Conservation (phyloP, 2,329 filamentous ascomycete genomes). For the Sordariomycetes sp. region DNA sequence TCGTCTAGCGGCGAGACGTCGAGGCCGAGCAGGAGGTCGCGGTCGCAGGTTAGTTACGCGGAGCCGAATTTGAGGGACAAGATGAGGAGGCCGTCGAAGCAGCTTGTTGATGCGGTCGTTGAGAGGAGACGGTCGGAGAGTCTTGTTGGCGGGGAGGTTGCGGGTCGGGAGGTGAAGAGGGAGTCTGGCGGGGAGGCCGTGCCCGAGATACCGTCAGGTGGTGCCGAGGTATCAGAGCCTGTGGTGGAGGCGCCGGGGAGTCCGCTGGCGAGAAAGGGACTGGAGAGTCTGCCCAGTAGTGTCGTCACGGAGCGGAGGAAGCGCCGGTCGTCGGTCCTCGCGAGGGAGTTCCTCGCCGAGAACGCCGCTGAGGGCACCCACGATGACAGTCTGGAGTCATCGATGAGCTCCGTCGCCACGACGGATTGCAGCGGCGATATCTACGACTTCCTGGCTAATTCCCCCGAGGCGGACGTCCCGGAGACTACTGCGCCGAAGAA, state of each 20-base stretch:
- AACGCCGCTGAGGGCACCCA: background rate
- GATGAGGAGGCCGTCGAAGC: conserved; percentile 69
- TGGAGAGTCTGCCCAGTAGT: conserved; percentile 15
- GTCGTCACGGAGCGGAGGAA: conserved; percentile 25
- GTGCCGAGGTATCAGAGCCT: background rate
- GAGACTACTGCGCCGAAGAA: conserved; percentile 12
- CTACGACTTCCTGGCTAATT: conserved; percentile 40
- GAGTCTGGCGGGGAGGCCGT: conserved; percentile 11
- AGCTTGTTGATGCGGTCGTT: conserved; percentile 62
- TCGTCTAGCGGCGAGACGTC: conserved; percentile 40
- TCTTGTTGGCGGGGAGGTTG: conserved; percentile 13
- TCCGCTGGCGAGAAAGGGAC: conserved; percentile 26
- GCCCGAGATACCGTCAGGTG: background rate
- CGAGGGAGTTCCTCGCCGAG: background rate
- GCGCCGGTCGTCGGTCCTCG: conserved; percentile 18
- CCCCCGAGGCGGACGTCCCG: conserved; percentile 16
- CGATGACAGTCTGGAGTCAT: conserved; percentile 1
- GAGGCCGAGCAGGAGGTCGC: conserved; percentile 53
- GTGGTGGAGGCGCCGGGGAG: conserved; percentile 17
- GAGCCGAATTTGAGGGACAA: conserved; percentile 72
- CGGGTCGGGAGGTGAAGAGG: conserved; percentile 16
- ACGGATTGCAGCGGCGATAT: conserved; percentile 22
- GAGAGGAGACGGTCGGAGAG: conserved; percentile 35
- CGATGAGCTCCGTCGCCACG: background rate
- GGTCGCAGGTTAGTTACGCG: conserved; percentile 63